A percentile compares a stretch with the other conserved stretches of the same genome.
phyloP scores from a whole-genome alignment of 768 basidiomycete genomes.

The Amylocystis lapponica region DNA sequence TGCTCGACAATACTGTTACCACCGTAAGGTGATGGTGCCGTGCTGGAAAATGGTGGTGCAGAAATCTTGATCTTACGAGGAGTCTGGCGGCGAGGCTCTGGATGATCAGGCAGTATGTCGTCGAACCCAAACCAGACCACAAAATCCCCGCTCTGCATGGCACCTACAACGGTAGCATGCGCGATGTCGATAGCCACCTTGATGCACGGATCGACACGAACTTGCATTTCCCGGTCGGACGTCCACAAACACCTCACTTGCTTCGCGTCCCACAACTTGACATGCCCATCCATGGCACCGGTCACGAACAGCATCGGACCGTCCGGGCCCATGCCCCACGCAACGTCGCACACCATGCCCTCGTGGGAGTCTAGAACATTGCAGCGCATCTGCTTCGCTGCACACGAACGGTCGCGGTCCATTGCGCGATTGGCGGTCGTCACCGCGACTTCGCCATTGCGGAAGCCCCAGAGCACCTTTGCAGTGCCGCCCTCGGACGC shows the following conservation, averaged over 20 bases:
- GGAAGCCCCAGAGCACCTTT: slow-evolving; percentile 69
- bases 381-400: slow-evolving; percentile 44
- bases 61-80: slow-evolving; percentile 12
- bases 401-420: slow-evolving; percentile 41
- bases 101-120: slow-evolving; percentile 11
- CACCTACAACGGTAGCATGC: slow-evolving; percentile 44
- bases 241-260: slow-evolving; percentile 58
- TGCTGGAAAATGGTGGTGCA: slow-evolving; percentile 3
- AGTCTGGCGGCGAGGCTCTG: neutral
- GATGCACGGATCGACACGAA: slow-evolving; percentile 44
- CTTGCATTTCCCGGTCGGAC: slow-evolving; percentile 34
- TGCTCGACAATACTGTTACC: neutral
- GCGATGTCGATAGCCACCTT: slow-evolving; percentile 41
- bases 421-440: slow-evolving; percentile 53
- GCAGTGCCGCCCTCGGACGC: slow-evolving; percentile 60
- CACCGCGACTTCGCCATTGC: slow-evolving; percentile 60
- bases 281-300: slow-evolving; percentile 53
- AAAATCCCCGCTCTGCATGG: slow-evolving; percentile 51
- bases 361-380: slow-evolving; percentile 54
- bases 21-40: slow-evolving; percentile 1
- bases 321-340: slow-evolving; percentile 39
- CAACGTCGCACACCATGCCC: slow-evolving; percentile 49
- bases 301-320: slow-evolving; percentile 35
- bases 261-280: slow-evolving; percentile 71
- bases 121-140: slow-evolving; percentile 47